Percentiles rank a stretch among this genome's conserved stretches.
These are phyloP conservation scores for Aspergillus sojae DNA, from an alignment of 2,329 filamentous ascomycete genomes.

Conservation along the genomic window DNA sequence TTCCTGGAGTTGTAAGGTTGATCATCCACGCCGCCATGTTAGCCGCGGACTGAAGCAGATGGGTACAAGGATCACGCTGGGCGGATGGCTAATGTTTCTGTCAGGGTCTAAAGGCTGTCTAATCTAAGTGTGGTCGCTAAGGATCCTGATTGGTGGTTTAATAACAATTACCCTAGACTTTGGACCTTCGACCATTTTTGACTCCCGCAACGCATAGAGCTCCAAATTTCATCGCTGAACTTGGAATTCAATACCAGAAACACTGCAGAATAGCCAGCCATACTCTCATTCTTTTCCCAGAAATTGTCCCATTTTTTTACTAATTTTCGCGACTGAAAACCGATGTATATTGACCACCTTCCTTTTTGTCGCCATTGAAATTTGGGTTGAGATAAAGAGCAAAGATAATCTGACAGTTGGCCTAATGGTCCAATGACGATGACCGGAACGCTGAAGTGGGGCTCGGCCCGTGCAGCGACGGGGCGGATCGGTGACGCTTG, in stretches of 20 bases:
- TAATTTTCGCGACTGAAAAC: background rate
- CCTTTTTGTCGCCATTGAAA: background rate
- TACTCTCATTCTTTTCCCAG: background rate
- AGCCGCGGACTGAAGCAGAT: conserved; percentile 13
- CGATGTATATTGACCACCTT: background rate
- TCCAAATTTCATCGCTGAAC: background rate
- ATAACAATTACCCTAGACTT: background rate
- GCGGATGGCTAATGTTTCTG: conserved; percentile 11
- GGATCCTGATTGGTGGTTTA: conserved; percentile 12
- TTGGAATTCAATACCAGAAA: background rate
- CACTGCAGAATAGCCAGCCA: background rate
- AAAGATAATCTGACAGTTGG: background rate
- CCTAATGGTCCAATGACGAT: background rate
- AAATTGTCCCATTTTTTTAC: background rate
- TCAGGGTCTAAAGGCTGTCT: conserved; percentile 6
- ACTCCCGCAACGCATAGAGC: background rate
- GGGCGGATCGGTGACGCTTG: conserved; percentile 8
- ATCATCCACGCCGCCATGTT: conserved; percentile 10
- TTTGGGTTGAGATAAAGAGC: background rate
- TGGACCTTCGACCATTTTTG: background rate
- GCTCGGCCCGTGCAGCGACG: conserved; percentile 14
- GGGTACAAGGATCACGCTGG: conserved; percentile 14
- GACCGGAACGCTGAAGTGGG: background rate
- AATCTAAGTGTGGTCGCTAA: conserved; percentile 4
- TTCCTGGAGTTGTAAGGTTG: conserved; percentile 11